Evolutionary conservation across 495 filamentous ascomycete species (phyloP).

Genomic region (Aspergillus sclerotiicarbonarius): DNA sequence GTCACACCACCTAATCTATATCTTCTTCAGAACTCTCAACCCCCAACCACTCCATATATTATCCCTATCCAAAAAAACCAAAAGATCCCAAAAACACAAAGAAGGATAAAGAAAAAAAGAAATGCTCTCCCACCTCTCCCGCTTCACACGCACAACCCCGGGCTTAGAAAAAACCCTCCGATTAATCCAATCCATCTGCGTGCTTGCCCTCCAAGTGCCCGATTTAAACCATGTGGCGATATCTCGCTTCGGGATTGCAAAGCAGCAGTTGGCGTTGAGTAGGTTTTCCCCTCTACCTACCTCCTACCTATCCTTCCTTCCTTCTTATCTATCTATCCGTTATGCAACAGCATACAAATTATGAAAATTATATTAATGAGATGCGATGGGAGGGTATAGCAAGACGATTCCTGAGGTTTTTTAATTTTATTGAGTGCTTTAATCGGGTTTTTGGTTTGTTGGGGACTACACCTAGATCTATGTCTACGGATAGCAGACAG

Average conservation of each 20-base stretch:
- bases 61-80: constrained; percentile 8
- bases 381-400: constrained; percentile 19
- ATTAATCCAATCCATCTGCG: constrained; percentile 53
- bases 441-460: constrained; percentile 39
- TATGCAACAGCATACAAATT: background rate
- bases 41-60: background rate
- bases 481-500: constrained; percentile 7
- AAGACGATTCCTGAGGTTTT: constrained; percentile 60
- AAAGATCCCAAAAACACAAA: background rate
- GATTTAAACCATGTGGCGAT: constrained; percentile 21
- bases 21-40: background rate
- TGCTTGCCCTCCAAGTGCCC: constrained; percentile 45
- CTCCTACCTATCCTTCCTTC: background rate
- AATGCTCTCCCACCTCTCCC: constrained; percentile 32
- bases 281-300: constrained; percentile 10
- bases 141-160: constrained; percentile 33
- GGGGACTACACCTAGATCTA: constrained; percentile 1
- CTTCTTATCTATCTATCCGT: background rate
- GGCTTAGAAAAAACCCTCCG: constrained; percentile 65
- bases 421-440: constrained; percentile 63
- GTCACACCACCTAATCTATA: background rate
- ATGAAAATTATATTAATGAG: background rate
- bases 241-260: constrained; percentile 27
- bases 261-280: constrained; percentile 37
- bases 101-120: background rate